Evolutionary conservation across 306 rosid genomes (phyloP), one percentile per base, ranked within the genome.

Genomic region (Prunus campanulata): DNA sequence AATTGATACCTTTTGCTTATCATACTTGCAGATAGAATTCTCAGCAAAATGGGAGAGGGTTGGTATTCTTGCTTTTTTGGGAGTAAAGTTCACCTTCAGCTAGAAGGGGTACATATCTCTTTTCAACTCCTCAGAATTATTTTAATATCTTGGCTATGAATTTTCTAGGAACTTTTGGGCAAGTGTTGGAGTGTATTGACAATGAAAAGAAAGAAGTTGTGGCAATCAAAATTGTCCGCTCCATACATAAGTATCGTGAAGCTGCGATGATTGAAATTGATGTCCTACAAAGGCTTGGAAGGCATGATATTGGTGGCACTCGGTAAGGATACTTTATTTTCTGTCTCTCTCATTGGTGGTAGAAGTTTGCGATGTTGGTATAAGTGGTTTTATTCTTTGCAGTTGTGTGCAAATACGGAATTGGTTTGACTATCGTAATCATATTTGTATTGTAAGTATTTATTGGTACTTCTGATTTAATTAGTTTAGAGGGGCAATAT

Each of bases 351-450:
- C 24, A 5, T 62, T 70, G 60, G 75, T 80, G 73, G 71, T 79
- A 85, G 87, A 83, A 70, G 84, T 84, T 86, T 76, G 76, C 14
- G 81, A 87, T 84, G 78, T 75, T 83, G 87, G 93, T 85, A 84
- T 88, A 90, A 90, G 91, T 51, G 83, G 77, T 87, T 91, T 90
- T 77, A 83, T 91, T 90, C 91, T 80, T 86, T 88, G 95, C 93
- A 92, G 93, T 86, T 92, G 94, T 91, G 93, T 91, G 91, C 97
- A 89, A 91, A 88, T 91, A 74, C 97, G 91, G 91, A 89, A 89
- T 89, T 91, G 97, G 97, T 89, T 91, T 90, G 93, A 90, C 93
- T 90, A 88, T 87, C 91, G 90, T 89, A 91, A 91, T 87, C 94
- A 91, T 89, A 83, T 89, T 68, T 91, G 94, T 89, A 89, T 91